phyloP scores from a whole-genome alignment of 2,329 filamentous ascomycete species.

The Mariannaea elegans region DNA sequence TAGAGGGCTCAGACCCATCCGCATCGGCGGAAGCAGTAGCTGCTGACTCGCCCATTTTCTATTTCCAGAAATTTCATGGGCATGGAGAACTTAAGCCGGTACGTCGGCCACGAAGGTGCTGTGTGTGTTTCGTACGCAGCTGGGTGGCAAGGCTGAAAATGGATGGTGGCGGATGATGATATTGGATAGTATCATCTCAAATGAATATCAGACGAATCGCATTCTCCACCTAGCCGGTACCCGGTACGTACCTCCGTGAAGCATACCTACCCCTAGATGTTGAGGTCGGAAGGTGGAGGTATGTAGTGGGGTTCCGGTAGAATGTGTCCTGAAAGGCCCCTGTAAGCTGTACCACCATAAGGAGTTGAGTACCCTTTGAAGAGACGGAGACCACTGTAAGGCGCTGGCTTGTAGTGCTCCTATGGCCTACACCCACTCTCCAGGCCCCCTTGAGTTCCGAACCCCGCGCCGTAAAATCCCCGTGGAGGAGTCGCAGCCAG shows the following conservation, averaged over 20 bases:
- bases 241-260: constrained; percentile 14
- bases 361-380: no score
- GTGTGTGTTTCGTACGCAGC: constrained; percentile 6
- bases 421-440: neutral
- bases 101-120: constrained; percentile 3
- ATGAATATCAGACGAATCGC: neutral
- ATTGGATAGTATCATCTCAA: neutral
- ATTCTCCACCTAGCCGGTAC: constrained; percentile 18
- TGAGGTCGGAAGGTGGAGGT: neutral
- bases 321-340: no score
- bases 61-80: constrained; percentile 28
- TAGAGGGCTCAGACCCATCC: constrained; percentile 40
- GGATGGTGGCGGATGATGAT: constrained; percentile 7
- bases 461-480: constrained; percentile 35
- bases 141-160: neutral
- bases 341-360: no score
- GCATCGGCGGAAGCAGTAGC: constrained; percentile 43
- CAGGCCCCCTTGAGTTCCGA: constrained; percentile 31
- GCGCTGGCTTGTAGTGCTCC: neutral
- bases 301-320: no score
- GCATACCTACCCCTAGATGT: no score
- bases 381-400: no score
- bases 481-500: constrained; percentile 16
- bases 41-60: constrained; percentile 45
- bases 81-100: constrained; percentile 33